Evolutionary conservation across 2,329 filamentous ascomycete species (phyloP).

Genomic region (Colletotrichum godetiae): DNA sequence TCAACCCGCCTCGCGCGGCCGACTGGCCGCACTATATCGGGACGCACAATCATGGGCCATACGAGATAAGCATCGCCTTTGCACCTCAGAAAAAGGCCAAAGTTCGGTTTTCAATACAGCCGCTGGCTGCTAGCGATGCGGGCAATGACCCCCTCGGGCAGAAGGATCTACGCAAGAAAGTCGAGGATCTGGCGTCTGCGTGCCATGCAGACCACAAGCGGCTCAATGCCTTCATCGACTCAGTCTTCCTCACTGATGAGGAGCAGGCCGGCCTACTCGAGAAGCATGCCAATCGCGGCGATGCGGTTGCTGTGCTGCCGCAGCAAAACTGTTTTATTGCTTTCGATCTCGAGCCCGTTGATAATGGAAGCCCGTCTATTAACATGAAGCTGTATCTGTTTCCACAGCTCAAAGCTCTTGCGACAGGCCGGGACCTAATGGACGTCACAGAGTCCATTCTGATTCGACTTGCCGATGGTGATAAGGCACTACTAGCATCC

Average conservation of each 20-base stretch:
- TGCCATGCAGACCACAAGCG: constrained; percentile 14
- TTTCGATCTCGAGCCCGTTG: constrained; percentile 12
- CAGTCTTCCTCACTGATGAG: constrained; percentile 15
- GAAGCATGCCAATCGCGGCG: not conserved
- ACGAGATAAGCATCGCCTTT: constrained; percentile 28
- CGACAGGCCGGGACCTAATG: not conserved
- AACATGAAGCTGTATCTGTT: constrained; percentile 18
- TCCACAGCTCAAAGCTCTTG: constrained; percentile 16
- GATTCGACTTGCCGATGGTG: not conserved
- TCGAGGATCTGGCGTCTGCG: constrained; percentile 10
- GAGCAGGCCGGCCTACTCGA: constrained; percentile 5
- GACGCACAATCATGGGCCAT: constrained; percentile 13
- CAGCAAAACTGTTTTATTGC: constrained; percentile 4
- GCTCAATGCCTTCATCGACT: constrained; percentile 15
- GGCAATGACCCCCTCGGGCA: constrained; percentile 12
- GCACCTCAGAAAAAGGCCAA: not conserved
- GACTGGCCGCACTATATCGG: constrained; percentile 15
- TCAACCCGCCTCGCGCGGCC: constrained; percentile 17
- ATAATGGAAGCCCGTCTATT: not conserved
- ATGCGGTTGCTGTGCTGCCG: not conserved
- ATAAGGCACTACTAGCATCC: not conserved
- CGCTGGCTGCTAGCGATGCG: not conserved
- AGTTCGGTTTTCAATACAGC: constrained; percentile 25
- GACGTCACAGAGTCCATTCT: not conserved
- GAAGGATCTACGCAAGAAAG: constrained; percentile 8